These are phyloP conservation scores for Trebouxiophyceae sp. DNA, from an alignment of 163 green algal species.

Conservation along the genomic window DNA sequence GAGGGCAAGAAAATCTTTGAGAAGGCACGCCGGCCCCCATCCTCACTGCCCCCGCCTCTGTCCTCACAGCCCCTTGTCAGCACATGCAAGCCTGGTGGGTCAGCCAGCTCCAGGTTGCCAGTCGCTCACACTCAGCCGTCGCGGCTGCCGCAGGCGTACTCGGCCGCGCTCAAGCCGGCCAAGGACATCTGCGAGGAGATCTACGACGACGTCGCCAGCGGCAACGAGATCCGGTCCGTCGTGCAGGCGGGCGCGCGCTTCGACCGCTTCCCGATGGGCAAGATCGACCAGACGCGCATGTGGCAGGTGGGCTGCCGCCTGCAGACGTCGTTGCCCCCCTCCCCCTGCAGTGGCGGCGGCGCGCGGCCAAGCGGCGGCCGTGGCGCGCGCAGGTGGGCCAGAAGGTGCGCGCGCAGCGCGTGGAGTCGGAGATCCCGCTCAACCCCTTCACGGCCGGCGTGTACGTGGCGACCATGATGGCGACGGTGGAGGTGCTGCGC, in stretches of 20 bases:
- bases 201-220: conserved; percentile 96
- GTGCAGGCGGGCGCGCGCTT: conserved; percentile 89
- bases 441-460: conserved; percentile 98
- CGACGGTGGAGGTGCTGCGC: conserved; percentile 71
- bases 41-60: too few relatives aligned
- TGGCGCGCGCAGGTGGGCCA: conserved; percentile 52
- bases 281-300: conserved; percentile 97
- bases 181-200: conserved; percentile 98
- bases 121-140: background rate
- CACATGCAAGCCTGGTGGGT: too few relatives aligned
- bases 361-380: too few relatives aligned
- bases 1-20: conserved; percentile 90
- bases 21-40: conserved; percentile 12
- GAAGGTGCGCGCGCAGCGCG: conserved; percentile 77
- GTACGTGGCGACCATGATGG: conserved; percentile 99
- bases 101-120: too few relatives aligned
- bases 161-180: conserved; percentile 71
- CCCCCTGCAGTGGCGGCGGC: background rate
- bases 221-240: conserved; percentile 97
- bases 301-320: conserved; percentile 92
- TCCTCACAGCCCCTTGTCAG: too few relatives aligned
- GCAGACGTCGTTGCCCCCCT: too few relatives aligned
- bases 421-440: conserved; percentile 83
- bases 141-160: conserved; percentile 52
- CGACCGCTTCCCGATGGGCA: conserved; percentile 96